These are phyloP conservation scores for Stachybotrys elegans DNA, from an alignment of 2,329 filamentous ascomycete species.

Conservation along the genomic window DNA sequence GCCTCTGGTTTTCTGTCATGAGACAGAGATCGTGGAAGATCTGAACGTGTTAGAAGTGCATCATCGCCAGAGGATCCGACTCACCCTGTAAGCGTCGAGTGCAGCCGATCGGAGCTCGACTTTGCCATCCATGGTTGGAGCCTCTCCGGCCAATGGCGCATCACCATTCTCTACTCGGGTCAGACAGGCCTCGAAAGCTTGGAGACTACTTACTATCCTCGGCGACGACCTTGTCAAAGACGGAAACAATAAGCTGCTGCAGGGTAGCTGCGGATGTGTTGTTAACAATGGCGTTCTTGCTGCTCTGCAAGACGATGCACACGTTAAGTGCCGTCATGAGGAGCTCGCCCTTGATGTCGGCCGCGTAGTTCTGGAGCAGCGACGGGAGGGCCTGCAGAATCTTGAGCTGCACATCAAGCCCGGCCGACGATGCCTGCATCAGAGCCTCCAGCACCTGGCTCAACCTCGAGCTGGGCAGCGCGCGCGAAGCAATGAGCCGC, in stretches of 20 bases:
- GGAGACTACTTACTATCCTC: constrained; percentile 67
- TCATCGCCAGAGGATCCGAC: constrained; percentile 7
- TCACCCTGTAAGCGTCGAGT: constrained; percentile 75
- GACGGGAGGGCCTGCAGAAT: constrained; percentile 89
- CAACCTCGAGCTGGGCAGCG: constrained; percentile 72
- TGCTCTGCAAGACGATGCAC: constrained; percentile 84
- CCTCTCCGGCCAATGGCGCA: constrained; percentile 58
- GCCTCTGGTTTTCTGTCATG: constrained; percentile 76
- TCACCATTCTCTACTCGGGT: constrained; percentile 26
- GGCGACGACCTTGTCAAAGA: constrained; percentile 83
- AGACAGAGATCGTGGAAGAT: constrained; percentile 88
- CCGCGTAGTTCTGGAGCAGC: constrained; percentile 82
- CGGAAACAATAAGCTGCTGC: constrained; percentile 85
- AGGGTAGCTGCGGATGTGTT: constrained; percentile 95
- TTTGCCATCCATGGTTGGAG: constrained; percentile 58
- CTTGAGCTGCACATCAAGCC: constrained; percentile 89
- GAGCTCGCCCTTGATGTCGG: constrained; percentile 73
- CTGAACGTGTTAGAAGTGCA: constrained; percentile 28
- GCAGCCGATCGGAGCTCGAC: constrained; percentile 70
- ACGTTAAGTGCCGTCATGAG: constrained; percentile 81
- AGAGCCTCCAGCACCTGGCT: constrained; percentile 85
- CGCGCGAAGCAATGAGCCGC: constrained; percentile 76
- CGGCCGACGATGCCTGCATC: constrained; percentile 74
- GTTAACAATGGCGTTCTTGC: constrained; percentile 89
- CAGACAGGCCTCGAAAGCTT: too few species aligned